Evolutionary conservation across 345 rosid species (phyloP), one percentile per base, ranked within the genome.

Genomic region (Lepidium aucheri): DNA sequence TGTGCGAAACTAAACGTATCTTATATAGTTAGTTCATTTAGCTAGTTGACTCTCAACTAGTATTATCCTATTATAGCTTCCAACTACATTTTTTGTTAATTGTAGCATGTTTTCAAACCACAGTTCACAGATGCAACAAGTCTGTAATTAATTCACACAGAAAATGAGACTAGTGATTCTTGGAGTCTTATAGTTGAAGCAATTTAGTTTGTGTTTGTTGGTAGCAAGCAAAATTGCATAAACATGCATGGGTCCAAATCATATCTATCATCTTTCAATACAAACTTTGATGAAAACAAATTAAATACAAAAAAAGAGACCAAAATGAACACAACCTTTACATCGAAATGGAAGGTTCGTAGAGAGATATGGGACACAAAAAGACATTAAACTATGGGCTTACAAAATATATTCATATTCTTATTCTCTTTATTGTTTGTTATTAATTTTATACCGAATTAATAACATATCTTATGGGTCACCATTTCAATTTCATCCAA

Each of bases 171-270:
- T 9, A 20, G 1, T 16, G 8, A 45, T 26, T 36, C 13, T 53
- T 20, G 18, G 58, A 20, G 47, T 35, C 36, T 26, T 17, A 45
- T 36, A 46, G 36, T 53, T 49, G 45, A 47, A 56, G 24, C 34
- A 47, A 14, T 56, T 14, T 49, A 26, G 47, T 12, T 55, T 20
- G 32, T 72, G 76, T 65, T 65, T 72, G 76, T 41, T 50, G 71
- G 60, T 65, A 64, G 71, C 71, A 72, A 57, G 70, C 70, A 72
- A 56, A 63, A 43, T 63, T 7, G 69, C 18, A 39, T 63, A 20
- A 47, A 64, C 75, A 54, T 56, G 53, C 33, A 72, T 58, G 71
- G 71, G 76, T 50, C 76, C 76, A 72, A 50, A 72, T 65, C 66
- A 50, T 41, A 49, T 56, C 22, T 49, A 4, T 49, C 22, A 49